These are phyloP conservation scores for Sporisorium reilianum DNA, from an alignment of 1,284 basidiomycete genomes.

Conservation along the genomic window DNA sequence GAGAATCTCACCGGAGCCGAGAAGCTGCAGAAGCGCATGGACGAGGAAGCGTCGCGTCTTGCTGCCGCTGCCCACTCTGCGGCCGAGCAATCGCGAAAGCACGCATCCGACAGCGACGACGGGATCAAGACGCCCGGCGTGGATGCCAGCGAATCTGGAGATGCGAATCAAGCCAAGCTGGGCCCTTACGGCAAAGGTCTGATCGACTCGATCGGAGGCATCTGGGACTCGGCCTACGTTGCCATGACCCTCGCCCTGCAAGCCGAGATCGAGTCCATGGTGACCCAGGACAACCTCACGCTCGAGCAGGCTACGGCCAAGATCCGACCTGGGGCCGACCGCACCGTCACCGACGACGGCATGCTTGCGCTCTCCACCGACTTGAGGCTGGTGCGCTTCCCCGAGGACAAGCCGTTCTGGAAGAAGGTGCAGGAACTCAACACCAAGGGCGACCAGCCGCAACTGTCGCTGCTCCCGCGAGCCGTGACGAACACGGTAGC, in stretches of 20 bases:
- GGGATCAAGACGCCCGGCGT: conserved; percentile 31
- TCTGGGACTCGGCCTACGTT: conserved; percentile 69
- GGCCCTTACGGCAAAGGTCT: conserved; percentile 69
- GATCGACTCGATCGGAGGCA: conserved; percentile 70
- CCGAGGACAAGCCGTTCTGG: conserved; percentile 56
- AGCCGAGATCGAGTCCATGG: conserved; percentile 45
- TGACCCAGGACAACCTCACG: conserved; percentile 44
- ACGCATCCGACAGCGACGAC: conserved; percentile 2
- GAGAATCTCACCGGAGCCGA: conserved; percentile 17
- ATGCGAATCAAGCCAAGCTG: background rate
- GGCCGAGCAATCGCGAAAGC: conserved; percentile 38
- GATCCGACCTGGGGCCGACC: conserved; percentile 40
- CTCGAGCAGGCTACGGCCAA: conserved; percentile 49
- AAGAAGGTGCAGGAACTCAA: conserved; percentile 54
- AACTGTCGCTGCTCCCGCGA: conserved; percentile 32
- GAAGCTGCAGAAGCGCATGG: conserved; percentile 46
- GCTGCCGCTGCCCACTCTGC: conserved; percentile 48
- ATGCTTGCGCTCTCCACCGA: conserved; percentile 48
- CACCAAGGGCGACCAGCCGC: conserved; percentile 52
- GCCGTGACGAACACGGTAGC: conserved; percentile 33
- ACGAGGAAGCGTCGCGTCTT: conserved; percentile 39
- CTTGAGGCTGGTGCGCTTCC: conserved; percentile 57
- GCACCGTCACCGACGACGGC: conserved; percentile 41
- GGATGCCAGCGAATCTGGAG: conserved; percentile 10
- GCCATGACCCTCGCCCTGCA: conserved; percentile 57